These are phyloP conservation scores for Cutaneotrichosporon sp. DNA, from an alignment of 1,284 basidiomycete genomes.

Conservation along the genomic window DNA sequence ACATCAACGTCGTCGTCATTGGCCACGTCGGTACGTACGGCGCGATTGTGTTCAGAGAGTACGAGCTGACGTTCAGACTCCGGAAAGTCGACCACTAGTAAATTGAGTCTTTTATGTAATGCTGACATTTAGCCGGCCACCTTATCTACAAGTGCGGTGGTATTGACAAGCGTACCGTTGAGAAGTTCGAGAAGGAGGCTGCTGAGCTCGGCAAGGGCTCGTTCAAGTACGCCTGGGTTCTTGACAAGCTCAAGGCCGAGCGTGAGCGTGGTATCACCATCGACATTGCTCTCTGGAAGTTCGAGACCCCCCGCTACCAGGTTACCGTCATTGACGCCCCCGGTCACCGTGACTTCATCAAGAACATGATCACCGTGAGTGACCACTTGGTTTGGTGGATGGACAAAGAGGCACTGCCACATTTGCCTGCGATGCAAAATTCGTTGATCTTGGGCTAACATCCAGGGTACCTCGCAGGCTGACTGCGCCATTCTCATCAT, in stretches of 20 bases:
- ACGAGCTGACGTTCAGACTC: too few species aligned
- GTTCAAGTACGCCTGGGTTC: constrained; percentile 99
- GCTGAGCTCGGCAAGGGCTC: constrained; percentile 97
- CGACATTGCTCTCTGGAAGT: constrained; percentile 97
- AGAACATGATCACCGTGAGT: constrained; percentile 93
- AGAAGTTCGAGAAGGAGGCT: constrained; percentile 99
- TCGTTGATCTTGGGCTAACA: neutral
- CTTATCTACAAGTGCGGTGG: constrained; percentile 99
- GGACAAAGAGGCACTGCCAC: too few species aligned
- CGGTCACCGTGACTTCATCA: constrained; percentile 99
- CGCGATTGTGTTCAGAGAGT: too few species aligned
- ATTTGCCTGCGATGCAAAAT: too few species aligned
- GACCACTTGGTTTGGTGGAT: too few species aligned
- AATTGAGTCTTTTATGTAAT: too few species aligned
- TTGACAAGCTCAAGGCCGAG: constrained; percentile 98
- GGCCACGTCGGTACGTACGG: constrained; percentile 31
- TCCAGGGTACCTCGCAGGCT: constrained; percentile 91
- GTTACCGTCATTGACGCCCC: constrained; percentile 88
- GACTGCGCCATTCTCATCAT: constrained; percentile 99
- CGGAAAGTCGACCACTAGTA: constrained; percentile 86
- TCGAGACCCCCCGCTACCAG: constrained; percentile 90
- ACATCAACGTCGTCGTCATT: constrained; percentile 67
- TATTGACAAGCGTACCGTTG: constrained; percentile 99
- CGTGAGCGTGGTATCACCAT: constrained; percentile 99
- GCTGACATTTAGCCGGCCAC: constrained; percentile 71